Percentiles rank a stretch among this genome's conserved stretches.
Conservation (phyloP, 2,329 filamentous ascomycete genomes). For the Xylariales sp. region DNA sequence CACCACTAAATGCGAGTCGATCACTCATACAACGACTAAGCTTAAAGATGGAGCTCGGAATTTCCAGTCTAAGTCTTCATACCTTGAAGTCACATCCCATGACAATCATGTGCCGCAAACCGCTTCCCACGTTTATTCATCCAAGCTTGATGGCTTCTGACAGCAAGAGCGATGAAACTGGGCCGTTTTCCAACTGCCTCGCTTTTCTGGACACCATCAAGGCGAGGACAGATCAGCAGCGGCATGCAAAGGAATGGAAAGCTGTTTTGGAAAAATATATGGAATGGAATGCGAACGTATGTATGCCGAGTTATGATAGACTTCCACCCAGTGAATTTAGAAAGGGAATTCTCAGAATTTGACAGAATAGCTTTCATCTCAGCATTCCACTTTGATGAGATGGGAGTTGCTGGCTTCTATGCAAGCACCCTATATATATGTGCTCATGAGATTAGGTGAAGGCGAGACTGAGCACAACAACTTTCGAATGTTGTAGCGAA, state of each 20-base stretch:
- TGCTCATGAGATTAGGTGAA: conserved; percentile 36
- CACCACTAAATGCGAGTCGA: conserved; percentile 15
- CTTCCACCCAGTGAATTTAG: too few relatives aligned
- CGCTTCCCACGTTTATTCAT: conserved; percentile 39
- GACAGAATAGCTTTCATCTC: too few relatives aligned
- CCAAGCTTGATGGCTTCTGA: conserved; percentile 19
- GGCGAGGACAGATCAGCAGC: conserved; percentile 28
- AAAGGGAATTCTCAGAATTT: too few relatives aligned
- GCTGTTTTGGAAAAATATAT: conserved; percentile 40
- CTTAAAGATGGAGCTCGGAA: conserved; percentile 21
- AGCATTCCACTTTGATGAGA: conserved; percentile 25
- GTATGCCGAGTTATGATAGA: conserved; percentile 27
- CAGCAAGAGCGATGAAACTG: conserved; percentile 20
- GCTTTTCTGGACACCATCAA: conserved; percentile 35
- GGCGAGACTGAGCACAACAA: conserved; percentile 39
- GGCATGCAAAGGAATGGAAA: conserved; percentile 28
- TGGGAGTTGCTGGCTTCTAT: conserved; percentile 36
- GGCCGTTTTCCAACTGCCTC: conserved; percentile 35
- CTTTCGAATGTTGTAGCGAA: conserved; percentile 8
- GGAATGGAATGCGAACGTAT: conserved; percentile 36
- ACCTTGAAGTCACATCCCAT: conserved; percentile 36
- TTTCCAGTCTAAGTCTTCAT: conserved; percentile 30
- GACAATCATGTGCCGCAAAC: conserved; percentile 30
- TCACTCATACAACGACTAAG: conserved; percentile 22
- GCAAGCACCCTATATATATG: conserved; percentile 39